Conservation (phyloP, 2,329 filamentous ascomycete species). For the Penicillium sp. region DNA sequence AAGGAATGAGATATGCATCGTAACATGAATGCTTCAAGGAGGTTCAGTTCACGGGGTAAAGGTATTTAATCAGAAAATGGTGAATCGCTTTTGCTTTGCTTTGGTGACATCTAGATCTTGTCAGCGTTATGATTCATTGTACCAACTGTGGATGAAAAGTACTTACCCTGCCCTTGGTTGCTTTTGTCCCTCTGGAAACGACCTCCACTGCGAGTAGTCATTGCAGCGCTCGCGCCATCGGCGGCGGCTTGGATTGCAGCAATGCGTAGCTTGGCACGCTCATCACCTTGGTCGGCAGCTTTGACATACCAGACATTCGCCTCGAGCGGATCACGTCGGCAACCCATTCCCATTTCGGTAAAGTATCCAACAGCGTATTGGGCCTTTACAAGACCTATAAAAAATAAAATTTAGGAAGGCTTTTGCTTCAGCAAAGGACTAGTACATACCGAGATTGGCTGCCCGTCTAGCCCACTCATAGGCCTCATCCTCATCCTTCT, state of each 20-base stretch:
- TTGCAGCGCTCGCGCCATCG: conserved; percentile 48
- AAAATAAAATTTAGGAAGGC: not conserved
- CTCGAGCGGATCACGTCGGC: conserved; percentile 88
- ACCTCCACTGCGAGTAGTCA: conserved; percentile 23
- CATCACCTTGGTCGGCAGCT: conserved; percentile 88
- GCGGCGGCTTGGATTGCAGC: conserved; percentile 84
- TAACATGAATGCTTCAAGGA: not conserved
- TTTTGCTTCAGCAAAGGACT: not conserved
- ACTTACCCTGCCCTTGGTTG: not conserved
- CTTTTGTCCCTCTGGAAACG: conserved; percentile 3
- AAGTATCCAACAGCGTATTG: conserved; percentile 96
- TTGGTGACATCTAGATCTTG: conserved; percentile 14
- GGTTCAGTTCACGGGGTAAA: not conserved
- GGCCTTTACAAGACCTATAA: conserved; percentile 59
- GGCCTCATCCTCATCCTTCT: conserved; percentile 93
- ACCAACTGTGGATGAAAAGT: not conserved
- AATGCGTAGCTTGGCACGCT: conserved; percentile 82
- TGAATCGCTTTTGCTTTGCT: conserved; percentile 26
- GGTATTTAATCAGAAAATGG: conserved; percentile 18
- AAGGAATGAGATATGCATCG: not conserved
- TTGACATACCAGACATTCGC: conserved; percentile 99
- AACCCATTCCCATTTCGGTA: conserved; percentile 97
- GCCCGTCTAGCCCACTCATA: conserved; percentile 93
- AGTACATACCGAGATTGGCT: conserved; percentile 77
- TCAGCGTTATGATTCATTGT: not conserved